Evolutionary conservation across 2,329 filamentous ascomycete species (phyloP).

Genomic region (Nemania diffusa): DNA sequence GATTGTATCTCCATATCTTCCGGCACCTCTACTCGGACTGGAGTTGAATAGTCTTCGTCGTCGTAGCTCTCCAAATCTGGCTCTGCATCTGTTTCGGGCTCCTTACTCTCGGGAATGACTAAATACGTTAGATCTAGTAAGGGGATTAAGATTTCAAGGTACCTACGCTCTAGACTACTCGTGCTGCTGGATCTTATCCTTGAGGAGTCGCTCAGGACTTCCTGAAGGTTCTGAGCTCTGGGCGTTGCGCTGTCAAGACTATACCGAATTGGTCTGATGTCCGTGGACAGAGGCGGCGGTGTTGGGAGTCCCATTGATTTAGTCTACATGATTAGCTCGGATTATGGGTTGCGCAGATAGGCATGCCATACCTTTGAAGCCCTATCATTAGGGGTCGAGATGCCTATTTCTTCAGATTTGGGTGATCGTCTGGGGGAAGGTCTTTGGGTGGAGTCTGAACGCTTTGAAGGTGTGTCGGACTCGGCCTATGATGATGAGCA

Average conservation of each 20-base stretch:
- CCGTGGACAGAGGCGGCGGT: constrained; percentile 79
- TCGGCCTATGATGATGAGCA: constrained; percentile 54
- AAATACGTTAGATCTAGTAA: constrained; percentile 43
- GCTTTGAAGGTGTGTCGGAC: constrained; percentile 52
- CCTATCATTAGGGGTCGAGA: constrained; percentile 51
- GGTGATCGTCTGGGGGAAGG: constrained; percentile 53
- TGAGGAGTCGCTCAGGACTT: constrained; percentile 67
- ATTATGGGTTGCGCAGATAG: background rate
- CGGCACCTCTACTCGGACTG: constrained; percentile 54
- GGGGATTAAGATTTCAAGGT: background rate
- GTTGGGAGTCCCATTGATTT: constrained; percentile 59
- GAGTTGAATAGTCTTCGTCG: constrained; percentile 58
- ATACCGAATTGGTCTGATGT: constrained; percentile 73
- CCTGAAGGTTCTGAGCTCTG: constrained; percentile 82
- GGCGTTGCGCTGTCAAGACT: constrained; percentile 79
- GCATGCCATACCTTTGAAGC: constrained; percentile 53
- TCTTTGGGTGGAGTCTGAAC: constrained; percentile 50
- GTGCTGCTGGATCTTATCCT: constrained; percentile 72
- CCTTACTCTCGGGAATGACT: constrained; percentile 63
- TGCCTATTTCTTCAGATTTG: constrained; percentile 51
- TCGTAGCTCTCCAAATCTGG: constrained; percentile 67
- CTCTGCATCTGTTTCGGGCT: constrained; percentile 63
- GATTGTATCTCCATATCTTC: constrained; percentile 69
- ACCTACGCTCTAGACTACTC: constrained; percentile 81
- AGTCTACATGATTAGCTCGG: constrained; percentile 41